phyloP scores from a whole-genome alignment of 768 basidiomycete species.

The Tremella mesenterica region DNA sequence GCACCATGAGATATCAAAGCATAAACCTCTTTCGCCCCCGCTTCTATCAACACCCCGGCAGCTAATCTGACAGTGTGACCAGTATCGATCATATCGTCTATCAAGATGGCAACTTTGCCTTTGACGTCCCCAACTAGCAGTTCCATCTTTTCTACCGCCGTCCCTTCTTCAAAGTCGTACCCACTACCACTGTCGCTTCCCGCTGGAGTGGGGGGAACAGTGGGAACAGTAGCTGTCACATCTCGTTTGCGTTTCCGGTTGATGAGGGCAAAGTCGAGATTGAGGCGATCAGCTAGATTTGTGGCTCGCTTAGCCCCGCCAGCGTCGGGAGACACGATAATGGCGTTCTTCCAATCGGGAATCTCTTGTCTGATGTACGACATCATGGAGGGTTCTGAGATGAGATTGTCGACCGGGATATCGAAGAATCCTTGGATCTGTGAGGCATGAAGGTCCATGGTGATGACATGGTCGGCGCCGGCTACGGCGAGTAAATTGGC shows the following conservation, averaged over 20 bases:
- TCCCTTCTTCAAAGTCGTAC: constrained; percentile 12
- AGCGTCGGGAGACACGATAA: constrained; percentile 96
- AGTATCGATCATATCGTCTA: constrained; percentile 78
- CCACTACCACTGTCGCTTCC: constrained; percentile 26
- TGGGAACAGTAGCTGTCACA: constrained; percentile 20
- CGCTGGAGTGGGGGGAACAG: constrained; percentile 35
- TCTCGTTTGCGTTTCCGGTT: constrained; percentile 87
- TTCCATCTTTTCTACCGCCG: constrained; percentile 42
- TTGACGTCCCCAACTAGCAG: constrained; percentile 81
- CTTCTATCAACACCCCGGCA: constrained; percentile 76
- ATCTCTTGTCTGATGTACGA: constrained; percentile 91
- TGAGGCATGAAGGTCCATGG: constrained; percentile 97
- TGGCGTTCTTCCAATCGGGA: constrained; percentile 64
- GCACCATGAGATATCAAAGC: constrained; percentile 83
- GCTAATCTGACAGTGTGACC: constrained; percentile 73
- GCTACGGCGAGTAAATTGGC: constrained; percentile 85
- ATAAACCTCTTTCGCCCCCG: constrained; percentile 74
- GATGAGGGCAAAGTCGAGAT: constrained; percentile 96
- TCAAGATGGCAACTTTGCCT: constrained; percentile 69
- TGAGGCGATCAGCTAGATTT: constrained; percentile 88
- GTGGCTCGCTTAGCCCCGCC: constrained; percentile 97
- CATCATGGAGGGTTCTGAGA: constrained; percentile 89
- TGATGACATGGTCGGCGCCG: constrained; percentile 97
- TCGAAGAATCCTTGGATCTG: constrained; percentile 99
- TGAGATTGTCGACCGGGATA: constrained; percentile 98